Evolutionary conservation across 805 yeast species (phyloP), one percentile per base, ranked within the genome.

Genomic region (Lipomyces kockii): DNA sequence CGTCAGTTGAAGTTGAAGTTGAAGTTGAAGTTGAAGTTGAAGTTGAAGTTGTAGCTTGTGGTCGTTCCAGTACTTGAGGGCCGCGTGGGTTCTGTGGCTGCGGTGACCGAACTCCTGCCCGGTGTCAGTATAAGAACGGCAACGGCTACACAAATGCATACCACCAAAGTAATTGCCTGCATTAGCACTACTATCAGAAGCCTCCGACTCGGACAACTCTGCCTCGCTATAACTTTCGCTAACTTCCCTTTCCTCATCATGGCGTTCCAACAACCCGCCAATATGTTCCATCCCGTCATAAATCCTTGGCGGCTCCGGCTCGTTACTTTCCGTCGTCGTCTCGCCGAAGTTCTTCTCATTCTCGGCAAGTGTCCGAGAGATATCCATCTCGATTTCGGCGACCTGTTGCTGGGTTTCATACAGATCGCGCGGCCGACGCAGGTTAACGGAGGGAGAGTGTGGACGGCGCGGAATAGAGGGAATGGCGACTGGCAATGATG

Each of bases 11-110:
- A 37, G 94, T 89, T n/a, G n/a, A n/a, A n/a, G n/a, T n/a, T n/a
- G n/a, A n/a, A n/a, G n/a, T n/a, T n/a, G n/a, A n/a, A n/a, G n/a
- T n/a, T n/a, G n/a, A n/a, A n/a, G n/a, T n/a, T n/a, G n/a, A n/a
- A n/a, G n/a, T n/a, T 20, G 91, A 87, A 72, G 90, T 90, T 73
- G 89, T 14, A 56, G 17, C 22, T 20, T 17, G 60, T 11, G 60
- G 29, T 32, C 4, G 60, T 14, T 57, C 60, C 22, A 46, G 60
- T 17, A 22, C 22, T 37, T 37, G 49, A 34, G 52, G 11, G 3
- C 25, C 32, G 32, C 25, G 49, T 17, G 27, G 49, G 14, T 22
- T 58, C n/a, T 58, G 34, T 27, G 55, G 22, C 55, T 52, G 55
- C 7, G 55, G 55, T 9, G 34, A 29, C 9, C n/a, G 34, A 11